Base-by-base conservation (phyloP, 2,329 filamentous ascomycete genomes). In the Colletotrichum paranaense region DNA sequence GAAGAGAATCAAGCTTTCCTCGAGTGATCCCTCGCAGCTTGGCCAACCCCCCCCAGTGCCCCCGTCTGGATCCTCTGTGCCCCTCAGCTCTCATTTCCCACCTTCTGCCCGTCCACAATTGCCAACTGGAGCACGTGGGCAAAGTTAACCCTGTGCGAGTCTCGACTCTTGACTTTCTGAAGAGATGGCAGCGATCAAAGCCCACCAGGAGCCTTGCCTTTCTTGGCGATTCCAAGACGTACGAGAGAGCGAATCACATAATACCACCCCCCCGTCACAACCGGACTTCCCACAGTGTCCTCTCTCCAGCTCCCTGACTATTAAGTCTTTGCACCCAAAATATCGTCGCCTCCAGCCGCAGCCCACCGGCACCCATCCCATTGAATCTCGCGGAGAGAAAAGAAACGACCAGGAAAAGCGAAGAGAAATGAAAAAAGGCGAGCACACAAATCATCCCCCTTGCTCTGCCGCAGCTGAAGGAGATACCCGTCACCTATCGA, bases 1-100 rank as follows among this genome's bases (percentile, higher is more conserved):
- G 12, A 24, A 60, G 22, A 65, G 58, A 65, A 73, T 65, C 70
- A 73, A 73, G 70, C 70, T 73, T 73, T 73, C 67, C 46, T 28
- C 57, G 24, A 62, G 35, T 62, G 35, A 57, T 53, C 65, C 58
- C 52, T 69, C 60, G 22, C 55, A 62, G 56, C 67, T 69, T 65
- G 38, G 32, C 60, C 46, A 6, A 28, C 26, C 52, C 38, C 38
- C 52, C 38, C 38, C 38, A 42, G 38, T 42, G 38, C 38, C 38
- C 55, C 66, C 58, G 22, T 30, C 55, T 55, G 42, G 30, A 46
- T 49, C 63, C 52, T 30, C 55, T 42, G 30, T 24, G 42, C 57
- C 63, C 52, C 49, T 57, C 69, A 32, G 67, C 60, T n/a, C 19
- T 70, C 60, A 73, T 67, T 59, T 67, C 63, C 53, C 53, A 24